phyloP scores from a whole-genome alignment of 768 basidiomycete species.

The Udeniomyces megalosporus region DNA sequence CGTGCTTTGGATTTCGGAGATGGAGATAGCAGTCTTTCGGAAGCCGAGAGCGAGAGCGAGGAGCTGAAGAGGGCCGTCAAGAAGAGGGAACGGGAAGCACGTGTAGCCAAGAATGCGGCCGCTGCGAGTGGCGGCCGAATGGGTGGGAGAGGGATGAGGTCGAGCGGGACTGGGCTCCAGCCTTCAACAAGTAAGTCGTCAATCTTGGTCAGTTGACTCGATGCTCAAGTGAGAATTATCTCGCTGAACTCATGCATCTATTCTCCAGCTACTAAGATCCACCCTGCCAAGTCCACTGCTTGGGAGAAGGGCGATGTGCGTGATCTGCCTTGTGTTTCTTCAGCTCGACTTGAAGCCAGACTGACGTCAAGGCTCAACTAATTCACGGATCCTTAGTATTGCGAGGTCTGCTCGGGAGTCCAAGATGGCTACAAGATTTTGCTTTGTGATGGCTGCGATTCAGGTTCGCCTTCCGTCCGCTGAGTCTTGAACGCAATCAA shows the following conservation, averaged over 20 bases:
- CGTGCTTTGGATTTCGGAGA: neutral
- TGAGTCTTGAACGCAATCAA: neutral
- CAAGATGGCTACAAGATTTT: conserved; percentile 82
- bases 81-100: neutral
- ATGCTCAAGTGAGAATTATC: no score
- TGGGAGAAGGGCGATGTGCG: conserved; percentile 6
- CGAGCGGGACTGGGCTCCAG: no score
- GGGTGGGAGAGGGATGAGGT: no score
- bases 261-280: neutral
- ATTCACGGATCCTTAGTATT: no score
- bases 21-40: conserved; percentile 3
- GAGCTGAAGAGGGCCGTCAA: neutral
- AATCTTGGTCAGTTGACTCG: no score
- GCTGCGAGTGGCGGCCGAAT: no score
- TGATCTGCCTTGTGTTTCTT: neutral
- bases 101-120: no score
- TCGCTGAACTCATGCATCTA: no score
- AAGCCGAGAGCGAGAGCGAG: neutral
- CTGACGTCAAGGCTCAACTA: no score
- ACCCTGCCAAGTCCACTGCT: neutral
- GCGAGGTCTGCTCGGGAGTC: conserved; percentile 84
- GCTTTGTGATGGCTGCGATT: conserved; percentile 73
- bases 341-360: no score
- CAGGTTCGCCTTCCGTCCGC: conserved; percentile 47
- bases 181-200: no score